Evolutionary conservation across 2,329 filamentous ascomycete genomes (phyloP), one percentile per base, ranked within the genome.

Genomic region (Colletotrichum musae): DNA sequence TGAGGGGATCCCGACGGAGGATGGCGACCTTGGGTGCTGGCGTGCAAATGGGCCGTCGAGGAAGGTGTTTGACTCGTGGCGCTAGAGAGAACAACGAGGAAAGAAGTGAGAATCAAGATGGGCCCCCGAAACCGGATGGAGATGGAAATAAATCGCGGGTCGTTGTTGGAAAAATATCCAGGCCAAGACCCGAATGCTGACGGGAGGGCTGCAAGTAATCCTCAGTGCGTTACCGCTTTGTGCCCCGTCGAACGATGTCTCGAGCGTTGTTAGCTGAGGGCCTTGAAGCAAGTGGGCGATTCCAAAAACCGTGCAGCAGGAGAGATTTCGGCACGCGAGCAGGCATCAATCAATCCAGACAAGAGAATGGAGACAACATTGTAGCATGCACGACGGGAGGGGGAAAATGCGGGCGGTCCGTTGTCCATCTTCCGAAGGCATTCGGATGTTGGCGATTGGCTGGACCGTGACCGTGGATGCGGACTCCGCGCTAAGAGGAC

Each of bases 371-470:
- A 61, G 50, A 47, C 50, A 47, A 60, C 64, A 48, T 16, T 36
- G 59, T 36, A 41, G 32, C 32, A 43, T 54, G 52, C 28, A 45
- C 41, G 28, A 28, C 18, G 41, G 43, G 47, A 16, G 10, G 16
- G 6, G n/a, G 52, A 51, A 39, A 57, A 13, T 16, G 45, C 53
- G 5, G 51, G 43, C 28, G 58, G 28, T 5, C 15, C 10, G 41
- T 28, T n/a, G 43, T 28, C 48, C 21, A 16, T 64, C 53, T 36
- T 61, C 67, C 67, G 67, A 51, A 13, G 39, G 13, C 16, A 15
- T 21, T 57, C 67, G 67, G 67, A 66, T 60, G 56, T 66, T 60
- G 56, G 41, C 58, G 51, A 69, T 69, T 69, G 66, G 66, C 57
- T 48, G 57, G 56, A n/a, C 26, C 45, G 28, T 26, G 10, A 10